A percentile compares a stretch with the other conserved stretches of the same genome.
phyloP scores from a whole-genome alignment of 768 basidiomycete species.

The Piloderma croceum region DNA sequence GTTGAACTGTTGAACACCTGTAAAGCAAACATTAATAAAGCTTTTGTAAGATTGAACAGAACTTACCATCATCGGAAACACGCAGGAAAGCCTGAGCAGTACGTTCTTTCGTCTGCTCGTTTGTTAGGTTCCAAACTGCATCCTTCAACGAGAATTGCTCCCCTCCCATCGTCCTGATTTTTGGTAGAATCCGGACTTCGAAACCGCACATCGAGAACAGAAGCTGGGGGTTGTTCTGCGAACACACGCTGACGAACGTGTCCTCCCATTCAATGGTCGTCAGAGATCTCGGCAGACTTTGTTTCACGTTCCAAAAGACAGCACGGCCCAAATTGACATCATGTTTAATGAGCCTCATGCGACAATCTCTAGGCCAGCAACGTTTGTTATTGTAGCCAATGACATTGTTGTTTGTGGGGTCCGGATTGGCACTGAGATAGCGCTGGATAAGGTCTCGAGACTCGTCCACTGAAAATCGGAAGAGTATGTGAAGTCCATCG shows the following conservation, averaged over 20 bases:
- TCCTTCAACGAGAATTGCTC: conserved; percentile 97
- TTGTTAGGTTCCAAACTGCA: conserved; percentile 94
- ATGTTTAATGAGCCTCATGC: conserved; percentile 98
- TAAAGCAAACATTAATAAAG: conserved; percentile 7
- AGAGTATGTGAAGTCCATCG: conserved; percentile 90
- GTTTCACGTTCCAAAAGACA: conserved; percentile 99
- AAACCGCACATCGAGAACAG: conserved; percentile 99
- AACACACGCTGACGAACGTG: conserved; percentile 94
- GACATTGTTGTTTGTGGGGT: conserved; percentile 98
- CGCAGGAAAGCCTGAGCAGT: conserved; percentile 98
- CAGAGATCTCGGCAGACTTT: conserved; percentile 88
- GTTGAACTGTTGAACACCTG: conserved; percentile 93
- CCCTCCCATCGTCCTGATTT: conserved; percentile 90
- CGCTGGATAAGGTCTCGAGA: conserved; percentile 96
- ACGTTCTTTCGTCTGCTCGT: conserved; percentile 95
- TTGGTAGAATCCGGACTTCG: conserved; percentile 94
- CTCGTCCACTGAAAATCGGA: conserved; percentile 97
- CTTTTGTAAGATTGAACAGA: neutral
- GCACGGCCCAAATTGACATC: conserved; percentile 98
- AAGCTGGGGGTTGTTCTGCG: conserved; percentile 94
- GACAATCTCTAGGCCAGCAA: conserved; percentile 98
- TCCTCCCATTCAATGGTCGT: conserved; percentile 99
- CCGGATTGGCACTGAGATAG: conserved; percentile 94
- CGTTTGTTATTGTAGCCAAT: conserved; percentile 99
- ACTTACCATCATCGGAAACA: conserved; percentile 85